These are phyloP conservation scores for Mimosa pudica DNA, from an alignment of 306 rosid species.

Conservation along the genomic window DNA sequence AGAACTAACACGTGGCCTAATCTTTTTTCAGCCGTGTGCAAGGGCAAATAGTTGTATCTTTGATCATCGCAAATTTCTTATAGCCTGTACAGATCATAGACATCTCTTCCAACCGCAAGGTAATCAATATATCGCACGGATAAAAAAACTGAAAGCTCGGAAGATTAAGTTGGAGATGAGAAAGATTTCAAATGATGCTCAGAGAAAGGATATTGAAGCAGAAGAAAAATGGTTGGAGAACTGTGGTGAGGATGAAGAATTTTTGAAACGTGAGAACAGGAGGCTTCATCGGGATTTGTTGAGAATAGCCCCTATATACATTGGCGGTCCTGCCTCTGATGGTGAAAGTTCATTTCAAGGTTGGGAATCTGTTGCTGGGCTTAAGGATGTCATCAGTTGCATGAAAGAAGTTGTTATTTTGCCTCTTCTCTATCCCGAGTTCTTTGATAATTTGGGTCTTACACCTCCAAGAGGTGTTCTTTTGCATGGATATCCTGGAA, in stretches of 20 bases:
- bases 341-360: conserved; percentile 72
- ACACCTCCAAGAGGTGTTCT: conserved; percentile 99
- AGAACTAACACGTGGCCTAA: conserved; percentile 30
- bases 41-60: conserved; percentile 91
- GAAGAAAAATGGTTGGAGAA: conserved; percentile 98
- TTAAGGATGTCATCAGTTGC: conserved; percentile 87
- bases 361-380: conserved; percentile 99
- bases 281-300: conserved; percentile 96
- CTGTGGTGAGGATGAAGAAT: conserved; percentile 99
- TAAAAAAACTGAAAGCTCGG: conserved; percentile 82
- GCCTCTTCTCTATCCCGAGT: conserved; percentile 90
- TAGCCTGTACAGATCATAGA: conserved; percentile 96
- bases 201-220: conserved; percentile 80
- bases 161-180: conserved; percentile 85
- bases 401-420: conserved; percentile 97
- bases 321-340: conserved; percentile 81
- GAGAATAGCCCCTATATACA: conserved; percentile 93
- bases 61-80: conserved; percentile 98
- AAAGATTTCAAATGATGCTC: conserved; percentile 79
- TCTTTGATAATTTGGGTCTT: conserved; percentile 80
- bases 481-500: conserved; percentile 97
- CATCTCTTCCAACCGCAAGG: conserved; percentile 87
- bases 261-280: conserved; percentile 96
- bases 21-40: conserved; percentile 88
- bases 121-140: conserved; percentile 57